These are phyloP conservation scores for Sporothrix luriei DNA, from an alignment of 2,329 filamentous ascomycete species.

Conservation along the genomic window DNA sequence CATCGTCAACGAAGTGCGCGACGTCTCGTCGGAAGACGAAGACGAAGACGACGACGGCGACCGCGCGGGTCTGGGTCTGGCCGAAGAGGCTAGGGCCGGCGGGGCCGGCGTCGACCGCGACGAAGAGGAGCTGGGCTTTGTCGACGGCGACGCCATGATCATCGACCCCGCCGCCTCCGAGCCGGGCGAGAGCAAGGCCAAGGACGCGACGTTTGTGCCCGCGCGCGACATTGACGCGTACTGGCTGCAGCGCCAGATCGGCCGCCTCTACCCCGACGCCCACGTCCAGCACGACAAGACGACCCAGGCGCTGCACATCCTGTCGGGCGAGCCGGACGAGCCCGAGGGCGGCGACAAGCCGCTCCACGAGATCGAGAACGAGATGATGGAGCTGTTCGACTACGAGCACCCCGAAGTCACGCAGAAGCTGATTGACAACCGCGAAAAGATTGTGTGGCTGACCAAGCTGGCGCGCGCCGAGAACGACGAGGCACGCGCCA, in stretches of 20 bases:
- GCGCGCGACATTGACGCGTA: slow-evolving; percentile 94
- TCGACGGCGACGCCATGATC: slow-evolving; percentile 75
- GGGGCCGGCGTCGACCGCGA: slow-evolving; percentile 53
- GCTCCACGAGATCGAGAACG: slow-evolving; percentile 93
- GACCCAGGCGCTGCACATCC: slow-evolving; percentile 75
- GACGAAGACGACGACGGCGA: slow-evolving; percentile 72
- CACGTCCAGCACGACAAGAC: slow-evolving; percentile 95
- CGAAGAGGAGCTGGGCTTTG: slow-evolving; percentile 54
- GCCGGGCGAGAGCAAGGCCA: slow-evolving; percentile 50
- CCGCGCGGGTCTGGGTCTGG: slow-evolving; percentile 52
- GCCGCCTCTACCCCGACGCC: slow-evolving; percentile 82
- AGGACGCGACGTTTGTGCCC: slow-evolving; percentile 66
- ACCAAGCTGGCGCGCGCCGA: slow-evolving; percentile 83
- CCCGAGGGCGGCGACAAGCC: slow-evolving; percentile 77
- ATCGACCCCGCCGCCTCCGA: slow-evolving; percentile 64
- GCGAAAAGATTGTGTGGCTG: slow-evolving; percentile 94
- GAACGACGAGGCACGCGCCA: slow-evolving; percentile 71
- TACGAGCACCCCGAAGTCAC: slow-evolving; percentile 95
- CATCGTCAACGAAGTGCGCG: slow-evolving; percentile 81
- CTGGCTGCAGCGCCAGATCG: slow-evolving; percentile 94
- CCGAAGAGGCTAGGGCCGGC: slow-evolving; percentile 56
- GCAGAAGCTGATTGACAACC: slow-evolving; percentile 84
- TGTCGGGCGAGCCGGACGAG: slow-evolving; percentile 73
- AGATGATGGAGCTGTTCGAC: slow-evolving; percentile 97
- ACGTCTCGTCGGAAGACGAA: slow-evolving; percentile 82